Percentiles rank a stretch among this genome's conserved stretches.
These are phyloP conservation scores for Aspergillus viridinutans DNA, from an alignment of 2,329 filamentous ascomycete genomes.

Conservation along the genomic window DNA sequence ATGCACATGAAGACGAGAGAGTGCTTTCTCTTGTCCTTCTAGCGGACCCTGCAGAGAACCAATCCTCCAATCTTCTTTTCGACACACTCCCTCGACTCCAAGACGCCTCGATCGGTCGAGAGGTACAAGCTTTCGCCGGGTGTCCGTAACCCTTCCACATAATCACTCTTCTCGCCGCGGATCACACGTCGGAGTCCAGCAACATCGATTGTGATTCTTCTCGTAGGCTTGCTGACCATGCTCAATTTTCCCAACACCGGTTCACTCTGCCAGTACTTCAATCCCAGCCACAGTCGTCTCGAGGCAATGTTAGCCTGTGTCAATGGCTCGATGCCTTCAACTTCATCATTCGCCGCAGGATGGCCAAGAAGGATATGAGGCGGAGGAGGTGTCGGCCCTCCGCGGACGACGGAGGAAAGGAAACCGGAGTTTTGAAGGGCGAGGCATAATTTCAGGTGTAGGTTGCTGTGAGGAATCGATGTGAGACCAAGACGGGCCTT, in stretches of 20 bases:
- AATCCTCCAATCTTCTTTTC: constrained; percentile 76
- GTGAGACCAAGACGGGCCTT: constrained; percentile 80
- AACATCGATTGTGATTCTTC: constrained; percentile 64
- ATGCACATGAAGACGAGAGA: constrained; percentile 12
- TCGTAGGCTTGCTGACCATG: constrained; percentile 69
- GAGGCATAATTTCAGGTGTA: constrained; percentile 71
- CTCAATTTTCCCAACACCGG: constrained; percentile 68
- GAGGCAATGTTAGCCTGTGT: constrained; percentile 68
- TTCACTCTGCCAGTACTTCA: constrained; percentile 84
- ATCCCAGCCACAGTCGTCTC: constrained; percentile 76
- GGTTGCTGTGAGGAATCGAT: constrained; percentile 73
- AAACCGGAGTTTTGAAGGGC: constrained; percentile 80
- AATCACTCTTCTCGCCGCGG: constrained; percentile 62
- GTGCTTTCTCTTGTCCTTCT: constrained; percentile 3
- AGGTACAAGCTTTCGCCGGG: constrained; percentile 81
- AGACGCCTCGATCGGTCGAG: constrained; percentile 68
- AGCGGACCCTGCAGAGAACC: constrained; percentile 64
- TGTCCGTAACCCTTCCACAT: constrained; percentile 66
- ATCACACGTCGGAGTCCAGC: constrained; percentile 61
- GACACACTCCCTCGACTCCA: constrained; percentile 79
- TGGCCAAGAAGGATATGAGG: constrained; percentile 51
- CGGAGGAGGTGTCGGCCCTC: constrained; percentile 57
- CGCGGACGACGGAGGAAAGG: constrained; percentile 73
- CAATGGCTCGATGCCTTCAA: constrained; percentile 47
- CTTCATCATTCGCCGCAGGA: constrained; percentile 38